A percentile compares a stretch with the other conserved stretches of the same genome.
phyloP scores from a whole-genome alignment of 23 red algal species.

The Gracilaria gracilis region DNA sequence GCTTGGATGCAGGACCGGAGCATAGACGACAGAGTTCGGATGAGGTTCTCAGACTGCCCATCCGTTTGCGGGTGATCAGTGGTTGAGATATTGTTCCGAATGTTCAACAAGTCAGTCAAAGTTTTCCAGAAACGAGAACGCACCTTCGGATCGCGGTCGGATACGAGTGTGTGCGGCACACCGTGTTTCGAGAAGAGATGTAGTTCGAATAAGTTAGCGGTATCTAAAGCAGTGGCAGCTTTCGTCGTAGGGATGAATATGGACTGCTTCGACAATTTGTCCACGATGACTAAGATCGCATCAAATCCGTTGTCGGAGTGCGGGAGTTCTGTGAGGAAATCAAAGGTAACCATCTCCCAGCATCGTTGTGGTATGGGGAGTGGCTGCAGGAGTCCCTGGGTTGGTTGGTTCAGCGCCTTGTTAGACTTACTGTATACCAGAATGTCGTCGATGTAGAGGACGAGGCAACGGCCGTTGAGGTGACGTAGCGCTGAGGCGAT shows the following conservation, averaged over 20 bases:
- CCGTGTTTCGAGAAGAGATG: constrained; percentile 13
- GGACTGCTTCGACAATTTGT: constrained; percentile 32
- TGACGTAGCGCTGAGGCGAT: not conserved
- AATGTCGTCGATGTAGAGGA: not conserved
- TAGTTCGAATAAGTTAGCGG: not conserved
- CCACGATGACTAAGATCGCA: constrained; percentile 20
- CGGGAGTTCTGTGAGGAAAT: constrained; percentile 30
- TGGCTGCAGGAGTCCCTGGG: not conserved
- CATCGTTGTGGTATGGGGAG: constrained; percentile 11
- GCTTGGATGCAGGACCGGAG: not conserved
- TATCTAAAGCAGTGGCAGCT: not conserved
- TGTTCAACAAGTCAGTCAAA: not conserved
- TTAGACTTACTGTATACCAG: not conserved
- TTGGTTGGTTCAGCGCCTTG: not conserved
- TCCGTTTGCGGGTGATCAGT: constrained; percentile 36
- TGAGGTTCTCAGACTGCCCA: constrained; percentile 52
- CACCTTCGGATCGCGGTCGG: constrained; percentile 4
- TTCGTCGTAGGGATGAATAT: constrained; percentile 6
- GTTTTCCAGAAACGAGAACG: constrained; percentile 17
- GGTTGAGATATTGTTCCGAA: constrained; percentile 19
- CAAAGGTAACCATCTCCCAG: constrained; percentile 18
- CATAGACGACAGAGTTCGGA: constrained; percentile 24
- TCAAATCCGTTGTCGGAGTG: not conserved
- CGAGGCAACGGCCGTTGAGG: not conserved
- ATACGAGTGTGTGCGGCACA: not conserved